Evolutionary conservation across 163 green algal species (phyloP).

Genomic region (Prototheca wickerhamii): DNA sequence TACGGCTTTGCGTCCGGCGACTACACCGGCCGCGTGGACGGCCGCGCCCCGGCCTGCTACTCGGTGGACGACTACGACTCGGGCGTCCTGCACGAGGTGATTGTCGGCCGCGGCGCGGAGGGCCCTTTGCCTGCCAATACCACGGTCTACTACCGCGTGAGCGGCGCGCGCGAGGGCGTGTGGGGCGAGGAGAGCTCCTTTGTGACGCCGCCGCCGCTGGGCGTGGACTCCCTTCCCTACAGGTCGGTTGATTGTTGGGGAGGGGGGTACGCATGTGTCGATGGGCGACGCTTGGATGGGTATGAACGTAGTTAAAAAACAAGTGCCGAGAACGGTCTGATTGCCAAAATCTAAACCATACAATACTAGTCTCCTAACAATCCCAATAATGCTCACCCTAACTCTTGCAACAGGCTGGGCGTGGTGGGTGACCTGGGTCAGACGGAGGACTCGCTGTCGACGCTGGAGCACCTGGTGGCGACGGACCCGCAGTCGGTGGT

Average conservation of each 20-base stretch:
- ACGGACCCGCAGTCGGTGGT: conserved; percentile 27
- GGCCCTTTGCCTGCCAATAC: conserved; percentile 27
- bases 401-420: conserved; percentile 16
- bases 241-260: background rate
- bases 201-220: conserved; percentile 21
- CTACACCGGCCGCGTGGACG: conserved; percentile 4
- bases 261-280: background rate
- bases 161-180: conserved; percentile 18
- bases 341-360: background rate
- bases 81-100: conserved; percentile 35
- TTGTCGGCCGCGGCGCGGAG: conserved; percentile 23
- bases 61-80: conserved; percentile 19
- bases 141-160: conserved; percentile 37
- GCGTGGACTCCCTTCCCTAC: conserved; percentile 32
- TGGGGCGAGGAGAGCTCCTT: conserved; percentile 38
- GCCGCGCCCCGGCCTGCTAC: conserved; percentile 14
- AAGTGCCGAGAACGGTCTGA: background rate
- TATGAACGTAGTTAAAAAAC: background rate
- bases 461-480: conserved; percentile 50
- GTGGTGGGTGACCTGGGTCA: conserved; percentile 63
- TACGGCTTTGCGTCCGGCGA: conserved; percentile 21
- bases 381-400: background rate
- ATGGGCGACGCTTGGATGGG: background rate
- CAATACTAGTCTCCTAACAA: background rate
- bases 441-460: conserved; percentile 55